These are phyloP conservation scores for Calonectria pseudoreteaudii DNA, from an alignment of 2,329 filamentous ascomycete genomes.

Conservation along the genomic window DNA sequence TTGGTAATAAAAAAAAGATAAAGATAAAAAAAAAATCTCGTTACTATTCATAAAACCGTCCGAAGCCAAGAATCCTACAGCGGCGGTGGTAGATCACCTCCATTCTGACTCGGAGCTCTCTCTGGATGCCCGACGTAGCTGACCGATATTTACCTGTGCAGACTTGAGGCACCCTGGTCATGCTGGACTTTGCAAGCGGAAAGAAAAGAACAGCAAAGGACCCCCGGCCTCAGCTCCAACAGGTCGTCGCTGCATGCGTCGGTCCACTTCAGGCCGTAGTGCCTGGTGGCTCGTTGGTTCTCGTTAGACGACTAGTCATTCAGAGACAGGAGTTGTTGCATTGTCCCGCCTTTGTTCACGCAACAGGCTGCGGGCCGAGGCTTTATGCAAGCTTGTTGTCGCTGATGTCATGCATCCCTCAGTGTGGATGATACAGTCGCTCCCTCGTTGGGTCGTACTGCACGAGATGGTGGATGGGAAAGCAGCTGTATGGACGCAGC, in stretches of 20 bases:
- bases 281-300: not conserved
- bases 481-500: slow-evolving; percentile 18
- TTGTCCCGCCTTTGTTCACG: slow-evolving; percentile 13
- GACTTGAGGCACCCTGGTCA: not conserved
- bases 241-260: not conserved
- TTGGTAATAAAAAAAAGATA: not conserved
- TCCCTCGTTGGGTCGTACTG: slow-evolving; percentile 18
- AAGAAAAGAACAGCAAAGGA: not conserved
- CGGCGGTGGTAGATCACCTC: not conserved
- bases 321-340: not conserved
- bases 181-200: not conserved
- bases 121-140: not conserved
- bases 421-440: not conserved
- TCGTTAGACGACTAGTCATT: slow-evolving; percentile 24
- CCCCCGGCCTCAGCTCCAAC: not conserved
- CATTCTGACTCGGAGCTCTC: not conserved
- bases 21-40: not conserved
- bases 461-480: slow-evolving; percentile 15
- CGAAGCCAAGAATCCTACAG: not conserved
- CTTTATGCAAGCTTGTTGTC: slow-evolving; percentile 30
- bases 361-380: slow-evolving; percentile 19
- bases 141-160: slow-evolving; percentile 12
- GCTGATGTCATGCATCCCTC: slow-evolving; percentile 18
- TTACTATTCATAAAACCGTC: not conserved
- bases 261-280: not conserved